These are phyloP conservation scores for Protea cynaroides DNA, from an alignment of 164 flowering plant species.

Conservation along the genomic window DNA sequence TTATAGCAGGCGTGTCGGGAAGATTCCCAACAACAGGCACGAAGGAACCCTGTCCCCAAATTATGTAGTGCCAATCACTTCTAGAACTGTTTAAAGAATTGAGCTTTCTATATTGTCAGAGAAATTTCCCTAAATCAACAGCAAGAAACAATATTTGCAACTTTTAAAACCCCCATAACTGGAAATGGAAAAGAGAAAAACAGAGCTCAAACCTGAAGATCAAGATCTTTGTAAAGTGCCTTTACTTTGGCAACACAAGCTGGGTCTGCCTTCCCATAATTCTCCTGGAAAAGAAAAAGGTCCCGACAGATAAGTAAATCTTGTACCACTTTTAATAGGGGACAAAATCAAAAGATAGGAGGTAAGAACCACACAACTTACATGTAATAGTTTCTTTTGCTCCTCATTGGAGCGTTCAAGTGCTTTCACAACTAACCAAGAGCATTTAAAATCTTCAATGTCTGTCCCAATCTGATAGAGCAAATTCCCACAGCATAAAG, in stretches of 20 bases:
- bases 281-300: conserved; percentile 55
- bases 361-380: conserved; percentile 26
- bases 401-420: conserved; percentile 63
- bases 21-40: too few species aligned
- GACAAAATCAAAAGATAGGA: not conserved
- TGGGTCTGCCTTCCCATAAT: conserved; percentile 72
- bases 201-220: conserved; percentile 56
- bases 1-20: too few species aligned
- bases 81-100: too few species aligned
- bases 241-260: conserved; percentile 72
- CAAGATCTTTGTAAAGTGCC: conserved; percentile 62
- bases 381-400: conserved; percentile 64
- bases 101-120: too few species aligned
- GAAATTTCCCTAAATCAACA: too few species aligned
- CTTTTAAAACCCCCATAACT: too few species aligned
- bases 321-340: not conserved
- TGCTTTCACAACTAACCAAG: conserved; percentile 97
- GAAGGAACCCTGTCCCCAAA: too few species aligned
- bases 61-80: too few species aligned
- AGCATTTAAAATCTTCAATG: conserved; percentile 96
- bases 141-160: too few species aligned
- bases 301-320: conserved; percentile 10
- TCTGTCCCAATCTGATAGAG: conserved; percentile 85
- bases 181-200: not conserved
- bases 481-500: conserved; percentile 7